Evolutionary conservation across 1,284 basidiomycete species (phyloP), one percentile per base, ranked within the genome.

Genomic region (Mycena sp.): DNA sequence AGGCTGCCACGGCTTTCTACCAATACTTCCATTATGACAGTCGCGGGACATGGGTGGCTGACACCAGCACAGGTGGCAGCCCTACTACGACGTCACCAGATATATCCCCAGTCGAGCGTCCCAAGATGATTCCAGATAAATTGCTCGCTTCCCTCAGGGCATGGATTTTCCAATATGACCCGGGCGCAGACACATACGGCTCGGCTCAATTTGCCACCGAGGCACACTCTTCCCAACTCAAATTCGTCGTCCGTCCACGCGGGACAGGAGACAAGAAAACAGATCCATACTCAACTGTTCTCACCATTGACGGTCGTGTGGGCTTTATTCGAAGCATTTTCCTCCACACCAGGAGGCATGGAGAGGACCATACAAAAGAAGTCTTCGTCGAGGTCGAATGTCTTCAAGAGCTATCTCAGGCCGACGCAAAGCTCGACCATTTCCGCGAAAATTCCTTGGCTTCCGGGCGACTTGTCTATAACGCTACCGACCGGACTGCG

Each of bases 1-100:
- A 44, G 25, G 52, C 52, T 28, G 38, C 40, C 14, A 2, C 17
- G 11, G 52, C 52, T 21, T 54, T 54, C 37, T 5, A 30, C 16
- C 40, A 25, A 23, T 35, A 54, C 41, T 54, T 41, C 10, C 40
- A 38, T 38, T 29, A 28, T 17, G 50, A 52, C 37, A 52, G n/a
- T 23, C 50, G 50, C 23, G 50, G 50, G 28, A 52, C 50, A 12
- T 52, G 50, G 50, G 50, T 37, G 21, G 50, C 35, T 14, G 50
- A 52, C 37, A 52, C 50, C n/a, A n/a, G n/a, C n/a, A n/a, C n/a
- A n/a, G n/a, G n/a, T 16, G 50, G 50, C 26, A 52, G 17, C 12
- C n/a, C n/a, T n/a, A 21, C n/a, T 17, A 41, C 38, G 21, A 52
- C 48, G 37, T 40, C 38, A 7, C 50, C 26, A 12, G 17, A 14